Evolutionary conservation across 2,329 filamentous ascomycete species (phyloP).

Genomic region (Cercospora zeina): DNA sequence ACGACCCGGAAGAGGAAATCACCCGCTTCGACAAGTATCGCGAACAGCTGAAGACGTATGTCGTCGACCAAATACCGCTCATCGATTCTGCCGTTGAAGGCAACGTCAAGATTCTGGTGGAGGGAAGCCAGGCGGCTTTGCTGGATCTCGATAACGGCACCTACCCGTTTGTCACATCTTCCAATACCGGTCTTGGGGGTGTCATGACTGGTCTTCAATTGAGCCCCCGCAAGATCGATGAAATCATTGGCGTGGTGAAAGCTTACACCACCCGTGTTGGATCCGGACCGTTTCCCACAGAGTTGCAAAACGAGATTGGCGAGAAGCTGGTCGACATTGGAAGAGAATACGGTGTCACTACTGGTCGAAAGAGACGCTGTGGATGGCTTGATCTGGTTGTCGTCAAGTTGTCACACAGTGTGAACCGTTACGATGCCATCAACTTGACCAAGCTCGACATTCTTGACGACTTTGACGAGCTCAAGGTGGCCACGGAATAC

Average conservation of each 20-base stretch:
- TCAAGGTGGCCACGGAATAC: conserved; percentile 76
- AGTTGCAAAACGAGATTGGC: conserved; percentile 60
- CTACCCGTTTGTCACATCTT: conserved; percentile 63
- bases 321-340: conserved; percentile 59
- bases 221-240: conserved; percentile 61
- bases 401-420: conserved; percentile 62
- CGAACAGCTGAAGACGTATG: conserved; percentile 58
- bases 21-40: conserved; percentile 61
- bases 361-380: conserved; percentile 62
- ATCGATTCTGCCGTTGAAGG: conserved; percentile 62
- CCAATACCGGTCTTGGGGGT: conserved; percentile 61
- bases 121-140: conserved; percentile 69
- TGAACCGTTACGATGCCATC: conserved; percentile 67
- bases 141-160: conserved; percentile 65
- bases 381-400: conserved; percentile 70
- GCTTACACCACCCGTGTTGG: conserved; percentile 63
- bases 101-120: conserved; percentile 63
- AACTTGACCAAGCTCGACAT: conserved; percentile 70
- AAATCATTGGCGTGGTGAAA: conserved; percentile 67
- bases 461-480: conserved; percentile 69
- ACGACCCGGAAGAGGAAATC: conserved; percentile 71
- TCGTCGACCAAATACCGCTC: conserved; percentile 67
- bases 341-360: conserved; percentile 58
- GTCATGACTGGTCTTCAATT: conserved; percentile 64
- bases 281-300: conserved; percentile 66